A percentile compares a stretch with the other conserved stretches of the same genome.
Conservation (phyloP, 78 protist genomes). For the Speleostelium caveatum region DNA sequence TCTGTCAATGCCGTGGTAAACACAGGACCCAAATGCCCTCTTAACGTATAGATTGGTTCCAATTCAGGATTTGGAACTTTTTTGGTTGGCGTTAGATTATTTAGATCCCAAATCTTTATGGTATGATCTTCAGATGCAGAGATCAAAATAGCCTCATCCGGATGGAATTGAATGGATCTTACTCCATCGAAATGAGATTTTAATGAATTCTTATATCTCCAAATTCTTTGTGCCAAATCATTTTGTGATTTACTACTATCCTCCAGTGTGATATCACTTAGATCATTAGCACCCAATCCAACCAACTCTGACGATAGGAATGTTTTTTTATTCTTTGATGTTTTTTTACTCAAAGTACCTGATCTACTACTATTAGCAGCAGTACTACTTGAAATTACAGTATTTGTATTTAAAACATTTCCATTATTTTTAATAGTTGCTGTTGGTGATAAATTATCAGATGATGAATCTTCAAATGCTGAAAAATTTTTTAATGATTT, state of each 20-base stretch:
- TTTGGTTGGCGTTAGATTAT: slow-evolving; percentile 22
- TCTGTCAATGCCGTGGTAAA: slow-evolving; percentile 29
- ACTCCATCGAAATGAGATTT: slow-evolving; percentile 83
- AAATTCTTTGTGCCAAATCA: slow-evolving; percentile 1
- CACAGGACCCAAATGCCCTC: slow-evolving; percentile 85
- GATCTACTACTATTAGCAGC: background rate
- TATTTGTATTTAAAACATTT: background rate
- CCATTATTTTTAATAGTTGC: background rate
- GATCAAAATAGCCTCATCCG: slow-evolving; percentile 50
- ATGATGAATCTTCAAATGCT: too few relatives aligned
- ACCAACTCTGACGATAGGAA: slow-evolving; percentile 1
- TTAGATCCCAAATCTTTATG: slow-evolving; percentile 77
- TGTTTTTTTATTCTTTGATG: too few relatives aligned
- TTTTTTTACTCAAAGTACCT: background rate
- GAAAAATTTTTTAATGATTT: too few relatives aligned
- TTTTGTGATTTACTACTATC: slow-evolving; percentile 4
- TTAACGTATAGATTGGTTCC: slow-evolving; percentile 78
- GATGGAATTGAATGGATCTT: slow-evolving; percentile 77
- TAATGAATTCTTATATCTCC: slow-evolving; percentile 60
- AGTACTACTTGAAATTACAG: background rate
- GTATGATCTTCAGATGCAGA: slow-evolving; percentile 78
- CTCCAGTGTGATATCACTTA: slow-evolving; percentile 52
- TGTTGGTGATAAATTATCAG: background rate
- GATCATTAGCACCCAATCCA: slow-evolving; percentile 40
- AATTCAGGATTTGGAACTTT: slow-evolving; percentile 41